phyloP scores from a whole-genome alignment of 192 early-diverging fungal species.

The Thoreauomyces humboldtii region DNA sequence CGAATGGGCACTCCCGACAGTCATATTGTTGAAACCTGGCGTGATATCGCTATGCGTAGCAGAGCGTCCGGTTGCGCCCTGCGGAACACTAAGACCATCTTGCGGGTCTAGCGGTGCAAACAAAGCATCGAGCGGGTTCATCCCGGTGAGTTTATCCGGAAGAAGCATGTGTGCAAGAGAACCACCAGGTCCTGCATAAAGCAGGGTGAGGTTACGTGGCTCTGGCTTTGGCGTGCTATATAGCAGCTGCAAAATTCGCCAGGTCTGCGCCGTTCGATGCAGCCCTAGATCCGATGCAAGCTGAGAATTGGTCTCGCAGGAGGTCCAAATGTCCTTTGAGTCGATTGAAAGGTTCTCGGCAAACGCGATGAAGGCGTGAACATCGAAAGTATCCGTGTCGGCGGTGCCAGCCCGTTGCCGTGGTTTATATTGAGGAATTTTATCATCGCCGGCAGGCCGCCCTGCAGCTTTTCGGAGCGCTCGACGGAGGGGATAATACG shows the following conservation, averaged over 20 bases:
- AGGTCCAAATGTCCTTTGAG: constrained; percentile 42
- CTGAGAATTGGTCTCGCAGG: constrained; percentile 1
- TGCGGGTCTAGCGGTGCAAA: no score
- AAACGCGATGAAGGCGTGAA: constrained; percentile 61
- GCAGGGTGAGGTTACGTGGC: constrained; percentile 35
- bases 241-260: constrained; percentile 69
- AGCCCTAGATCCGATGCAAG: constrained; percentile 59
- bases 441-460: constrained; percentile 3
- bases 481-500: constrained; percentile 16
- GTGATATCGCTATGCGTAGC: no score
- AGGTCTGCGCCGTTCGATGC: constrained; percentile 68
- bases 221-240: constrained; percentile 36
- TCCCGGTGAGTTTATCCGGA: no score
- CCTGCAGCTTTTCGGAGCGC: constrained; percentile 25
- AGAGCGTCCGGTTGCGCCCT: no score
- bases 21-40: no score
- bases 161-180: no score
- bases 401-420: constrained; percentile 9
- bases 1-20: constrained; percentile 18
- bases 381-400: constrained; percentile 60
- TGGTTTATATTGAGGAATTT: constrained; percentile 16
- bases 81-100: no score
- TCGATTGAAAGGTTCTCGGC: constrained; percentile 65
- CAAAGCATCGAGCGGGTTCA: no score
- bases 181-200: no score